These are phyloP conservation scores for Insectozyma bohioensis DNA, from an alignment of 1,139 yeast species.

Conservation along the genomic window DNA sequence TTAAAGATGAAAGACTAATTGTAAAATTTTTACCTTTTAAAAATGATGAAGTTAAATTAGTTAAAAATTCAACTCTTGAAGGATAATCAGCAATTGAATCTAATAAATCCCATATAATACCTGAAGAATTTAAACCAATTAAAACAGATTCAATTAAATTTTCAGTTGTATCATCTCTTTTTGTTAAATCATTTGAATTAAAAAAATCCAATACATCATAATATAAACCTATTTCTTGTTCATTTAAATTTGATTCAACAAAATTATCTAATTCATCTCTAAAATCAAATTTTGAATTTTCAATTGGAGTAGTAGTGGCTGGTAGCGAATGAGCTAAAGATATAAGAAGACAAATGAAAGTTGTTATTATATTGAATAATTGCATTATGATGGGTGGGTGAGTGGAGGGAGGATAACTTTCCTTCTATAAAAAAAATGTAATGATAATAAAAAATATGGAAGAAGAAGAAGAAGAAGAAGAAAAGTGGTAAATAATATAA, in stretches of 20 bases:
- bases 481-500: no score
- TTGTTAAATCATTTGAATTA: constrained; percentile 9
- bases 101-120: constrained; percentile 35
- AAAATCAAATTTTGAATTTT: constrained; percentile 19
- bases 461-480: no score
- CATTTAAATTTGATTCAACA: constrained; percentile 14
- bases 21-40: constrained; percentile 14
- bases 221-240: constrained; percentile 15
- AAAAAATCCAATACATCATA: constrained; percentile 13
- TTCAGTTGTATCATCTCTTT: constrained; percentile 21
- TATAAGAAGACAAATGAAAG: constrained; percentile 8
- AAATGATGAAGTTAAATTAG: constrained; percentile 30
- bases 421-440: constrained; percentile 1
- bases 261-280: constrained; percentile 15
- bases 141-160: constrained; percentile 25
- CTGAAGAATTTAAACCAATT: constrained; percentile 33
- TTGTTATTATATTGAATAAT: constrained; percentile 5
- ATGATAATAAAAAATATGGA: no score
- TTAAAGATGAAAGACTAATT: constrained; percentile 7
- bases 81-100: constrained; percentile 38
- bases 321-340: constrained; percentile 15
- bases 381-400: constrained; percentile 6
- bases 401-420: no score
- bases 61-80: constrained; percentile 25
- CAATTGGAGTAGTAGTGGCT: constrained; percentile 20